Evolutionary conservation across 148 eudicot species (phyloP), one percentile per base, ranked within the genome.

Genomic region (Silene conica): DNA sequence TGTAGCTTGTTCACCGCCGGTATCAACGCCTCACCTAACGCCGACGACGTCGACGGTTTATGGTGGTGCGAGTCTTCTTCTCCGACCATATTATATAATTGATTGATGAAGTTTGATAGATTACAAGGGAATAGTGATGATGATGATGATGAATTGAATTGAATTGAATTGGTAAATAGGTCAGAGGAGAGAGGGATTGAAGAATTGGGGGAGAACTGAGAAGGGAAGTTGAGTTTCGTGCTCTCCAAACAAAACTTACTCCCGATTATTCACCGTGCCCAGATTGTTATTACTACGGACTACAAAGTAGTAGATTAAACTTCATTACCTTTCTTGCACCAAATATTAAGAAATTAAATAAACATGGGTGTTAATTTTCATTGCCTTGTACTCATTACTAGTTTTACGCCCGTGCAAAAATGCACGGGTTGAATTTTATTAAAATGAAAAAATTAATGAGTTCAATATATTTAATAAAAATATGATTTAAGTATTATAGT

Each of bases 1-100:
- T 88, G 92, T 1, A 86, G 86, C 74, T 88, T 88, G 83, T 88
- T 88, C 55, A 88, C 80, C 48, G 81, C 83, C 2, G 91, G 91
- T 63, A 86, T 84, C 28, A 86, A 76, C 62, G 85, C 76, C 25
- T 82, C 80, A 50, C 89, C 91, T 16, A 87, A 71, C 4, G 83
- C 56, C 57, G 55, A 0, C 18, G 56, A 21, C 38, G 75, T 19
- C 20, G 41, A 34, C 41, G 41, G 41, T 34, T 34, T 22, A 8
- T 14, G 70, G 5, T 67, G 57, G 14, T 77, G 72, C 19, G 54
- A 48, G 54, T 67, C 76, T 13, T 78, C 73, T 61, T 78, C 77
- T 50, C 62, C 78, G 22, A 6, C 73, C 75, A 77, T 77, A n/a
- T 63, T 34, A 52, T 67, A 1, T 3, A 21, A 31, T 64, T 64